phyloP scores from a whole-genome alignment of 495 filamentous ascomycete genomes.

The Podospora pseudocomata region DNA sequence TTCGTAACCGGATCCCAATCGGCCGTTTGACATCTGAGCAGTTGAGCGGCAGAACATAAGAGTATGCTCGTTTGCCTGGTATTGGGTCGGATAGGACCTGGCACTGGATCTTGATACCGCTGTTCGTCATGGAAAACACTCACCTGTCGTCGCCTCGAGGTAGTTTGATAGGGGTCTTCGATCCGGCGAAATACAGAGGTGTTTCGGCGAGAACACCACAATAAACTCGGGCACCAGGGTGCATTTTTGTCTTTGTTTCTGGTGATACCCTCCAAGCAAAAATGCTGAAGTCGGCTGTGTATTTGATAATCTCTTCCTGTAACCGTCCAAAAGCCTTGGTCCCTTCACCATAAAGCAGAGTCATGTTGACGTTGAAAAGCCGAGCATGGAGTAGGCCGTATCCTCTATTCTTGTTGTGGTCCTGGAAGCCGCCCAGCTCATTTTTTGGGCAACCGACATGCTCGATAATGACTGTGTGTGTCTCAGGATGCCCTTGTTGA shows the following conservation, averaged over 20 bases:
- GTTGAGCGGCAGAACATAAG: constrained; percentile 1
- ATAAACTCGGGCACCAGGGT: background rate
- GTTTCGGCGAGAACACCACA: background rate
- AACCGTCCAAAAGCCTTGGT: constrained; percentile 18
- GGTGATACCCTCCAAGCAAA: constrained; percentile 23
- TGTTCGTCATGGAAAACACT: background rate
- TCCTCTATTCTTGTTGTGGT: constrained; percentile 22
- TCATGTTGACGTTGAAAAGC: constrained; percentile 22
- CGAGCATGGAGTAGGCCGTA: constrained; percentile 18
- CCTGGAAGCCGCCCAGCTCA: constrained; percentile 24
- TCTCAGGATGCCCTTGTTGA: constrained; percentile 3
- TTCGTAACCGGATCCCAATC: background rate
- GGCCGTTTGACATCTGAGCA: background rate
- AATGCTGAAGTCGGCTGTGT: constrained; percentile 10
- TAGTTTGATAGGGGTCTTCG: background rate
- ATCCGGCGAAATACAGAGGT: background rate
- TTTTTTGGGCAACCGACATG: constrained; percentile 11
- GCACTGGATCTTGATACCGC: background rate
- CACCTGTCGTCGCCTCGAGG: background rate
- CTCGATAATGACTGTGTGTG: background rate
- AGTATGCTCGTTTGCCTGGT: background rate
- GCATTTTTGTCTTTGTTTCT: background rate
- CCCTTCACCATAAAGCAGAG: constrained; percentile 21
- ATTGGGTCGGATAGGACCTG: background rate
- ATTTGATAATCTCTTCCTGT: constrained; percentile 18